Percentiles rank a stretch among this genome's conserved stretches.
These are phyloP conservation scores for Colletotrichum acutatum DNA, from an alignment of 2,329 filamentous ascomycete species.

Conservation along the genomic window DNA sequence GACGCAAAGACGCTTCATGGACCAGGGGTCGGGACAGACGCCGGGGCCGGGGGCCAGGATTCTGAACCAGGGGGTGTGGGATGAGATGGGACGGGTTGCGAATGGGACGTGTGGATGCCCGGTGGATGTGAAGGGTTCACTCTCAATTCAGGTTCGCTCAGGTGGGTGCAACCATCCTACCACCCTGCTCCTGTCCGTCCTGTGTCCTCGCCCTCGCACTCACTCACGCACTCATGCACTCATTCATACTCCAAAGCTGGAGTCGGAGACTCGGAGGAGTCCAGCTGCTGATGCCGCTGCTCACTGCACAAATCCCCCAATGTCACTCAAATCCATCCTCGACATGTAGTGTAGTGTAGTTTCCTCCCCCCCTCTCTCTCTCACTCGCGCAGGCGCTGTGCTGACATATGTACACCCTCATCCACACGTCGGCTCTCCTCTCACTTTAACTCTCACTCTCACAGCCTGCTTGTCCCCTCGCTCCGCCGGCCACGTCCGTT, in stretches of 20 bases:
- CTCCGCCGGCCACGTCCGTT: not conserved
- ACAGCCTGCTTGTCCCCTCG: slow-evolving; percentile 1
- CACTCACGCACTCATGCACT: not conserved
- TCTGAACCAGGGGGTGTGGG: slow-evolving; percentile 18
- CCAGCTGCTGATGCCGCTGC: not conserved
- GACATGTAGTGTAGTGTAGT: not conserved
- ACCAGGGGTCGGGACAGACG: slow-evolving; percentile 23
- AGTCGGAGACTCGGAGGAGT: not conserved
- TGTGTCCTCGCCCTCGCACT: not conserved
- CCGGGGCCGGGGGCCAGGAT: slow-evolving; percentile 11
- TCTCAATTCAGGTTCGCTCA: slow-evolving; percentile 30
- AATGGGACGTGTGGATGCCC: slow-evolving; percentile 29
- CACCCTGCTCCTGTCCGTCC: not conserved
- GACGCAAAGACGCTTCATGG: slow-evolving; percentile 34
- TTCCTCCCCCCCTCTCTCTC: not conserved
- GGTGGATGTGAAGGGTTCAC: slow-evolving; percentile 34
- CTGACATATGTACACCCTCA: slow-evolving; percentile 3
- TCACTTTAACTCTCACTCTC: not conserved
- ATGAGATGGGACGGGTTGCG: slow-evolving; percentile 19
- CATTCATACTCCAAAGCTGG: not conserved
- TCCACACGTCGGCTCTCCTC: slow-evolving; percentile 3
- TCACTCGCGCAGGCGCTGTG: not conserved
- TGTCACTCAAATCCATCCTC: not conserved
- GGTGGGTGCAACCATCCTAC: slow-evolving; percentile 32
- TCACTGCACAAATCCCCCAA: slow-evolving; percentile 4